Evolutionary conservation across 164 flowering plant species (phyloP).

Genomic region (Vitis cinerea): DNA sequence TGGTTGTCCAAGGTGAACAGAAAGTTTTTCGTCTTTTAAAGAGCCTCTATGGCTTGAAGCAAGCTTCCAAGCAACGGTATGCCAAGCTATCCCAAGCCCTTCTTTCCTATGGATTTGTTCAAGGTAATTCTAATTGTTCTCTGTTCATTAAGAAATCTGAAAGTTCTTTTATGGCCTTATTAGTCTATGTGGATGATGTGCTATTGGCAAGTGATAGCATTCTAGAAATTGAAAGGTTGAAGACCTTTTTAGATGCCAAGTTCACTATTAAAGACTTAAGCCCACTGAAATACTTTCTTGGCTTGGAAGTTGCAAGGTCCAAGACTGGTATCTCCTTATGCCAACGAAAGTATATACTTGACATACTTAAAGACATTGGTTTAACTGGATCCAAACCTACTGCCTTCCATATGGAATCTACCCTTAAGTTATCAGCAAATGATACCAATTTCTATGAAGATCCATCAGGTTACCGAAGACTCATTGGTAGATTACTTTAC

Average conservation of each 20-base stretch:
- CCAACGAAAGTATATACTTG: constrained; percentile 6
- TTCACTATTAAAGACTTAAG: constrained; percentile 11
- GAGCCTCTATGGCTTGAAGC: constrained; percentile 7
- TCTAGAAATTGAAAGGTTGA: neutral
- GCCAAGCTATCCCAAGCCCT: neutral
- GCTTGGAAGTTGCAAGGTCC: constrained; percentile 7
- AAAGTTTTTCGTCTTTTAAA: neutral
- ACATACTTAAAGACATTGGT: constrained; percentile 1
- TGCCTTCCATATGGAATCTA: neutral
- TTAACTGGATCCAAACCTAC: neutral
- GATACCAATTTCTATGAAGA: neutral
- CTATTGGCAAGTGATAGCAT: neutral
- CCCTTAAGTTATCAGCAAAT: neutral
- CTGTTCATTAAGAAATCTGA: neutral
- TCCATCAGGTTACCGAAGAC: neutral
- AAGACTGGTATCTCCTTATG: neutral
- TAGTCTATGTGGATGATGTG: constrained; percentile 11
- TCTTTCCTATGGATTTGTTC: too few relatives aligned
- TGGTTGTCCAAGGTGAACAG: too few relatives aligned
- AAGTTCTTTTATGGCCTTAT: neutral
- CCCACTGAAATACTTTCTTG: constrained; percentile 5
- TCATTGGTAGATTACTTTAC: constrained; percentile 4
- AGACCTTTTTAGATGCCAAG: neutral
- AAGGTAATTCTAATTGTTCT: neutral
- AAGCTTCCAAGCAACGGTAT: constrained; percentile 4